A percentile compares a stretch with the other conserved stretches of the same genome.
These are phyloP conservation scores for Pseudomicrostroma phylloplanum DNA, from an alignment of 1,284 basidiomycete genomes.

Conservation along the genomic window DNA sequence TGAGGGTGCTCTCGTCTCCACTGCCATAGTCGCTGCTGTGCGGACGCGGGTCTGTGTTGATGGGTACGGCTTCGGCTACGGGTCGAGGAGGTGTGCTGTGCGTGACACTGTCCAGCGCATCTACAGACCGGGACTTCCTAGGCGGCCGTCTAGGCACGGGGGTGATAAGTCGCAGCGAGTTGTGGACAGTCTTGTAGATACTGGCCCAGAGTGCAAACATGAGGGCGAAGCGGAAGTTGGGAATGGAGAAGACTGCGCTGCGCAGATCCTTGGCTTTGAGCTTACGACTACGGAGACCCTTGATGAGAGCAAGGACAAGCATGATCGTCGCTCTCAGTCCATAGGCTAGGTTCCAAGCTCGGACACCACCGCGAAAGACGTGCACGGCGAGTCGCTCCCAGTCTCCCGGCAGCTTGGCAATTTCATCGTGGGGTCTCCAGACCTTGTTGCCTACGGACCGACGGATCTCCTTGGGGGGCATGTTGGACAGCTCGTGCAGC, in stretches of 20 bases:
- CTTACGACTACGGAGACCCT: constrained; percentile 28
- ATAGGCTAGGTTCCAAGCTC: constrained; percentile 42
- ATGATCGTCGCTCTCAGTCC: constrained; percentile 36
- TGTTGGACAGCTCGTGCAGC: constrained; percentile 40
- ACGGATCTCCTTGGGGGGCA: constrained; percentile 34
- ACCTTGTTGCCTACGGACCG: constrained; percentile 41
- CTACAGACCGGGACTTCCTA: neutral
- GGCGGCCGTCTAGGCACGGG: constrained; percentile 14
- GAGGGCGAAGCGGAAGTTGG: constrained; percentile 41
- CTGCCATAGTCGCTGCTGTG: constrained; percentile 7
- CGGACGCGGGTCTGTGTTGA: constrained; percentile 1
- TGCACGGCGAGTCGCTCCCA: constrained; percentile 47
- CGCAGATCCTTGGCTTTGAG: constrained; percentile 23
- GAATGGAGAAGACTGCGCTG: constrained; percentile 29
- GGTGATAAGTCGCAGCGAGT: constrained; percentile 43
- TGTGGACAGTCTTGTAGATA: constrained; percentile 46
- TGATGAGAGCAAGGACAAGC: constrained; percentile 40
- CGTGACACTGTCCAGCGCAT: neutral
- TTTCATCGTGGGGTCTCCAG: constrained; percentile 47
- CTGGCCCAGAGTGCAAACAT: constrained; percentile 43
- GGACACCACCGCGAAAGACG: constrained; percentile 36
- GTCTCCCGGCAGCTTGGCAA: constrained; percentile 36
- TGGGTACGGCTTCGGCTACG: neutral
- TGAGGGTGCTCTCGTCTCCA: constrained; percentile 2
- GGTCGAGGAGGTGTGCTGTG: neutral